Conservation (phyloP, 225 moss, liverwort and hornwort species). For the Neckera pumila region DNA sequence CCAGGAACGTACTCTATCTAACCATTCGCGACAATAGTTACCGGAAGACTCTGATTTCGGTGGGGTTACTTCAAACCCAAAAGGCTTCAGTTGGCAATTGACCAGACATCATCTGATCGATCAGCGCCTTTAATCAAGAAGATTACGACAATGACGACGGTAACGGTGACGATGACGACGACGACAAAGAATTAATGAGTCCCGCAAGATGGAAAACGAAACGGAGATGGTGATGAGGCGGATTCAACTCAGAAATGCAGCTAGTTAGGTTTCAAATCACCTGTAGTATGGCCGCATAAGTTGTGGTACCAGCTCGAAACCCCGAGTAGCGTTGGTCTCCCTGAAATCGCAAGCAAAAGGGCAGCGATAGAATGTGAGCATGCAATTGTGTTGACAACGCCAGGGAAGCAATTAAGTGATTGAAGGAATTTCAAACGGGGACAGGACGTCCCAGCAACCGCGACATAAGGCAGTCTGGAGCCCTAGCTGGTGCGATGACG, state of each 20-base stretch:
- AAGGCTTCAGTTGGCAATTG: background rate
- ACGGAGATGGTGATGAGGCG: background rate
- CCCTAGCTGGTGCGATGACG: background rate
- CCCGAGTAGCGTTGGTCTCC: background rate
- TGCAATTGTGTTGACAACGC: background rate
- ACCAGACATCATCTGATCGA: background rate
- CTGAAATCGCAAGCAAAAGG: no score
- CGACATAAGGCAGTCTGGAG: background rate
- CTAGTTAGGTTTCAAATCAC: background rate
- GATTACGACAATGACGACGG: no score
- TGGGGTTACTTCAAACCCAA: background rate
- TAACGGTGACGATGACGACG: no score
- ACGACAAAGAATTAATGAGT: background rate
- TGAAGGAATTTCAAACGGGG: background rate
- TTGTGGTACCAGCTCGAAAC: background rate
- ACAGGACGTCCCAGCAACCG: no score
- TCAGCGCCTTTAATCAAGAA: background rate
- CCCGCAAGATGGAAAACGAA: background rate
- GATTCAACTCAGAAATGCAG: background rate
- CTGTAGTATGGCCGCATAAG: background rate
- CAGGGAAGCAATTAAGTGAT: background rate
- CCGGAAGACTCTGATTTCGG: no score
- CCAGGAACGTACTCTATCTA: no score
- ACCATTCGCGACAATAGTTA: no score
- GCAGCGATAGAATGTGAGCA: background rate